Evolutionary conservation across 1,139 yeast species (phyloP).

Genomic region (Magnusiomyces tetraspermus): DNA sequence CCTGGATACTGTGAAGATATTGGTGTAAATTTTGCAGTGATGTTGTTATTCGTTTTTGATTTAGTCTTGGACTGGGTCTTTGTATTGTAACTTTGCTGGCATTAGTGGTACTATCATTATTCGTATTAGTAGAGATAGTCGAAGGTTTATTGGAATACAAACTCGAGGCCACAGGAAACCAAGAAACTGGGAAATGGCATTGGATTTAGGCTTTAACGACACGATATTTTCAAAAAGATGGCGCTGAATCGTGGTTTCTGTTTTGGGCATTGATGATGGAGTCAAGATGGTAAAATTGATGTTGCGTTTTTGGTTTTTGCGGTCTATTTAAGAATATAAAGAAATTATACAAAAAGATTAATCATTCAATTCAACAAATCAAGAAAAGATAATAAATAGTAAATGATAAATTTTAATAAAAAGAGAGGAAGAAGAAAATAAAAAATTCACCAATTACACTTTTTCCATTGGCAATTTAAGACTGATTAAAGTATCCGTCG

Average conservation of each 20-base stretch:
- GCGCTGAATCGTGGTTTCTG: background rate
- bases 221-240: background rate
- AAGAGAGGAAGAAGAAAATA: background rate
- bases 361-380: too few species aligned
- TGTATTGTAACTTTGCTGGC: too few species aligned
- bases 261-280: background rate
- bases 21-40: background rate
- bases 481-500: slow-evolving; percentile 8
- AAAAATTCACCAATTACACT: background rate
- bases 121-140: background rate
- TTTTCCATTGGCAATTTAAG: slow-evolving; percentile 4
- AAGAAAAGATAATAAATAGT: too few species aligned
- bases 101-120: too few species aligned
- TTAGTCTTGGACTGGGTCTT: too few species aligned
- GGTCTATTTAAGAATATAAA: background rate
- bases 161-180: background rate
- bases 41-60: too few species aligned
- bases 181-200: background rate
- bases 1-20: background rate
- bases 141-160: background rate
- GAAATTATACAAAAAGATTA: too few species aligned
- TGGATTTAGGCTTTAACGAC: too few species aligned
- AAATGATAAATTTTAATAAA: background rate
- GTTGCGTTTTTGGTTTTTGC: background rate
- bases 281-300: background rate